phyloP scores from a whole-genome alignment of 2,329 filamentous ascomycete genomes.

The Elsinoe necatrix region DNA sequence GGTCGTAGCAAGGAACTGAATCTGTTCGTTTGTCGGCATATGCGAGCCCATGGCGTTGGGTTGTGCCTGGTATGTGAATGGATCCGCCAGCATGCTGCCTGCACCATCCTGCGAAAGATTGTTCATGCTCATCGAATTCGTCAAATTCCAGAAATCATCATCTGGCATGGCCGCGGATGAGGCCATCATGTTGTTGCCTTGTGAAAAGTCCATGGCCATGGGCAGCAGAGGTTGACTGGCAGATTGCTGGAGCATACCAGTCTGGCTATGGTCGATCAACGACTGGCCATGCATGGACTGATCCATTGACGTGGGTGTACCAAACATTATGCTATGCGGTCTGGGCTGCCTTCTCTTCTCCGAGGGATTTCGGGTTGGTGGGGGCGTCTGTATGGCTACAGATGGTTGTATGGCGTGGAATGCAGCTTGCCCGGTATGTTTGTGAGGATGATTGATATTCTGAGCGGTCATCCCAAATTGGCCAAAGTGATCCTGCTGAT shows the following conservation, averaged over 20 bases:
- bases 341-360: slow-evolving; percentile 39
- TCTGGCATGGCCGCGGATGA: not conserved
- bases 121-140: slow-evolving; percentile 11
- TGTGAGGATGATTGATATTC: not conserved
- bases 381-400: slow-evolving; percentile 55
- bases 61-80: slow-evolving; percentile 12
- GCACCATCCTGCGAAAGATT: slow-evolving; percentile 1
- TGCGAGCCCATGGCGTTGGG: not conserved
- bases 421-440: slow-evolving; percentile 29
- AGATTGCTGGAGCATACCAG: slow-evolving; percentile 4
- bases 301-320: slow-evolving; percentile 11
- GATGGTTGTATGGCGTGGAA: slow-evolving; percentile 52
- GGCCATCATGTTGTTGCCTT: not conserved
- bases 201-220: slow-evolving; percentile 14
- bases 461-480: slow-evolving; percentile 12
- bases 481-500: slow-evolving; percentile 10
- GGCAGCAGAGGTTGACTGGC: slow-evolving; percentile 3
- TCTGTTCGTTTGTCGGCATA: slow-evolving; percentile 5
- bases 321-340: slow-evolving; percentile 23
- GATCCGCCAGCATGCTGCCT: slow-evolving; percentile 8
- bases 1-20: slow-evolving; percentile 9
- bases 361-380: slow-evolving; percentile 49
- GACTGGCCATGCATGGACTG: slow-evolving; percentile 13
- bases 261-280: slow-evolving; percentile 16
- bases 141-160: slow-evolving; percentile 7